Evolutionary conservation across 768 basidiomycete species (phyloP), one percentile per base, ranked within the genome.

Genomic region (Cyclocybe cylindracea): DNA sequence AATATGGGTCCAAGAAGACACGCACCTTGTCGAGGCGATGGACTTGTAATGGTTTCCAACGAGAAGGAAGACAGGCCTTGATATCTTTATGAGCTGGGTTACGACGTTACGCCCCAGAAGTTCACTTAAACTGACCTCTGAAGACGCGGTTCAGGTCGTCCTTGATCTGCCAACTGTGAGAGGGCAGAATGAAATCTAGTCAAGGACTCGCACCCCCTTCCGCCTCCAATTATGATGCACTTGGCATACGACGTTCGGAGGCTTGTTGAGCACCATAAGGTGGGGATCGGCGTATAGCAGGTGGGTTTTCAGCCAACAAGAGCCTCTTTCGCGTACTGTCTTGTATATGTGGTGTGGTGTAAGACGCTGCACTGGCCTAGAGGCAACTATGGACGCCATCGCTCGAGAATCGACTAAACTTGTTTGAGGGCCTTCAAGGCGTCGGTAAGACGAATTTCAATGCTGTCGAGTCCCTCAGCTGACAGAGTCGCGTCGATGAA

Each of bases 21-120:
- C 63, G 11, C 19, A 83, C 87, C 72, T 84, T 85, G 70, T 88
- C 86, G 4, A 89, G 74, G 10, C 87, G 78, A 61, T 89, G 87
- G 16, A 87, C 78, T 5, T 79, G 70, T 47, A 71, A 70, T 6
- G 79, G 84, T 4, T 56, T 53, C 2, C n/a, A n/a, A n/a, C 50
- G 31, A 38, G 58, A 55, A n/a, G 45, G 58, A 48, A 68, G 45
- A 45, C 59, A 55, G 8, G 36, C 34, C 24, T 59, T 57, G 32
- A 61, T 64, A 47, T 65, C 69, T 70, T 37, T 13, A 18, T 44
- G 14, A 16, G 3, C 19, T 10, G 13, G n/a, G 10, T 46, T 42
- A 42, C 35, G 9, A 8, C 38, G 14, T 33, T 10, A 19, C 33
- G 6, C 33, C 0, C 19, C 7, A 11, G 38, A 19, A 16, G 4